These are phyloP conservation scores for Aureobasidium namibiae DNA, from an alignment of 2,329 filamentous ascomycete species.

Conservation along the genomic window DNA sequence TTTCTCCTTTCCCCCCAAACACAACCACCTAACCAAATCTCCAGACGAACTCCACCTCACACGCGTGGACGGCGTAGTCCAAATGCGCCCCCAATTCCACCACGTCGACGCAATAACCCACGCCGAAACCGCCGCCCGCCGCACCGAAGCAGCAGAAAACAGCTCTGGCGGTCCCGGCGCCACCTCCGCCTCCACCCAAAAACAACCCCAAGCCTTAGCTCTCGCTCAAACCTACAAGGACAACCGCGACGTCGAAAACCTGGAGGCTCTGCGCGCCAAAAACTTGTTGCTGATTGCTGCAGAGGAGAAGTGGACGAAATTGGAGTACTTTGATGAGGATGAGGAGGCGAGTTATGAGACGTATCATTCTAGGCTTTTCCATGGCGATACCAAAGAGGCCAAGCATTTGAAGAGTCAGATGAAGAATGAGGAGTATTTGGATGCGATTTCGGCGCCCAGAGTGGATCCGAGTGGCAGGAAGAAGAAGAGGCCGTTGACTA, in stretches of 20 bases:
- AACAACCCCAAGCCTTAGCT: constrained; percentile 16
- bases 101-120: constrained; percentile 82
- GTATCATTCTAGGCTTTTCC: constrained; percentile 66
- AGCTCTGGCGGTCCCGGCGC: constrained; percentile 32
- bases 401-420: constrained; percentile 47
- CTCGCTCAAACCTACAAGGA: constrained; percentile 21
- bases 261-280: constrained; percentile 62
- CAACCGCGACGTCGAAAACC: constrained; percentile 49
- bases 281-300: constrained; percentile 70
- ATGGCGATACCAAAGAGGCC: constrained; percentile 35
- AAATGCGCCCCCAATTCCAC: constrained; percentile 85
- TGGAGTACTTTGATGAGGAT: constrained; percentile 77
- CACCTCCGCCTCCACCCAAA: constrained; percentile 21
- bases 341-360: constrained; percentile 63
- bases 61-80: constrained; percentile 71
- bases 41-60: constrained; percentile 75
- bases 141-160: constrained; percentile 36
- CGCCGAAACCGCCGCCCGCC: constrained; percentile 26
- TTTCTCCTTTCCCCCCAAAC: background rate
- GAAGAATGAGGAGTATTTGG: constrained; percentile 52
- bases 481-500: constrained; percentile 29
- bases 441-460: constrained; percentile 51
- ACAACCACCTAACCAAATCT: background rate
- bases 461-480: constrained; percentile 29
- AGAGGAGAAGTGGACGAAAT: constrained; percentile 70